These are phyloP conservation scores for Rubia tinctorum DNA, from an alignment of 305 asterid genomes.

Conservation along the genomic window DNA sequence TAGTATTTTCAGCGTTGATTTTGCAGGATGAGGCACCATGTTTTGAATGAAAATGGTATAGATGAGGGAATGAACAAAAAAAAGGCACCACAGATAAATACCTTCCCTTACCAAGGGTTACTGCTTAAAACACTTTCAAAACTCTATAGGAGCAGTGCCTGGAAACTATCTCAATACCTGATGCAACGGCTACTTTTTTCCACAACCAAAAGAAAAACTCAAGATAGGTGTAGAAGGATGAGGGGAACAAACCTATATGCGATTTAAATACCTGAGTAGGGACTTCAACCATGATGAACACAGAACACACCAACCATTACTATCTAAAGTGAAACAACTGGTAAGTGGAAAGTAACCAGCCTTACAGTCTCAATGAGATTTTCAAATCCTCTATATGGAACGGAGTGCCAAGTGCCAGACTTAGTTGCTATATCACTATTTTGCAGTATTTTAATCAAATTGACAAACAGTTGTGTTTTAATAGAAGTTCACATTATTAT, in stretches of 20 bases:
- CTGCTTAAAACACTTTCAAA: slow-evolving; percentile 29
- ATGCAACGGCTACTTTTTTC: slow-evolving; percentile 27
- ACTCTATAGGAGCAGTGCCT: slow-evolving; percentile 40
- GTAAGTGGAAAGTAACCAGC: slow-evolving; percentile 15
- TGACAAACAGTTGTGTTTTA: not conserved
- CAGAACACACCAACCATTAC: slow-evolving; percentile 27
- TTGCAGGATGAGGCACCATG: slow-evolving; percentile 47
- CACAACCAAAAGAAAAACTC: slow-evolving; percentile 29
- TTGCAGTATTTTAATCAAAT: not conserved
- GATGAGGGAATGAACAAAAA: slow-evolving; percentile 22
- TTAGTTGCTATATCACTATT: not conserved
- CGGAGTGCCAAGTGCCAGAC: not conserved
- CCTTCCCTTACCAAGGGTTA: slow-evolving; percentile 40
- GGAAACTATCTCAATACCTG: slow-evolving; percentile 46
- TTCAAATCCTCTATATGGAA: slow-evolving; percentile 5
- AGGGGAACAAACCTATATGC: slow-evolving; percentile 36
- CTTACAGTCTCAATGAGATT: slow-evolving; percentile 10
- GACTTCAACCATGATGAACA: slow-evolving; percentile 29
- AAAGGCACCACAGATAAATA: slow-evolving; percentile 19
- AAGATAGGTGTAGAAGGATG: slow-evolving; percentile 34
- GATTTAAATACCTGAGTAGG: slow-evolving; percentile 49
- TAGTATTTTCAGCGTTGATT: slow-evolving; percentile 49
- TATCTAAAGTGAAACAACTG: slow-evolving; percentile 22
- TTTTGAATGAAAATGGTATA: slow-evolving; percentile 39
- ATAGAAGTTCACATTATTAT: not conserved